Percentiles rank a stretch among this genome's conserved stretches.
phyloP scores from a whole-genome alignment of 441 rosid species.

The Populus hybrid region DNA sequence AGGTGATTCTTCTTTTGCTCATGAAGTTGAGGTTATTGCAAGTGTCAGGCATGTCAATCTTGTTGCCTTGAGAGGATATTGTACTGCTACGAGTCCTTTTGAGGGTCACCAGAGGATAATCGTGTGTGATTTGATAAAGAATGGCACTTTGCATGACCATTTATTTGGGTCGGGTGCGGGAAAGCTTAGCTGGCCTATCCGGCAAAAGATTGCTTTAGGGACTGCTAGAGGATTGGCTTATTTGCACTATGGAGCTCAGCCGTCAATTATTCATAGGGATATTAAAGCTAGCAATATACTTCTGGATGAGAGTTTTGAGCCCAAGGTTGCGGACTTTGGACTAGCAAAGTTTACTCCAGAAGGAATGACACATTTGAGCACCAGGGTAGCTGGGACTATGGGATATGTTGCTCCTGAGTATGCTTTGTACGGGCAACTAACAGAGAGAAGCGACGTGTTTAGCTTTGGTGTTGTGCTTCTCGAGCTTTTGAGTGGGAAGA shows the following conservation, averaged over 20 bases:
- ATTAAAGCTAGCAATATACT: conserved; percentile 91
- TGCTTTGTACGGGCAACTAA: conserved; percentile 80
- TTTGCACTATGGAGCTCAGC: conserved; percentile 83
- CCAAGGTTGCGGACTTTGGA: conserved; percentile 91
- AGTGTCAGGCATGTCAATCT: conserved; percentile 92
- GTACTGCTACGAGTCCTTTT: conserved; percentile 66
- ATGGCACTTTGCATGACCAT: conserved; percentile 87
- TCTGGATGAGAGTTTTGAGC: conserved; percentile 75
- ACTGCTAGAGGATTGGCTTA: conserved; percentile 90
- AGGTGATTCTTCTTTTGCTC: conserved; percentile 69
- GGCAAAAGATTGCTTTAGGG: conserved; percentile 84
- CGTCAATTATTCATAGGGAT: conserved; percentile 79
- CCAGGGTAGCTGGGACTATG: conserved; percentile 93
- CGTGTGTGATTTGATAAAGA: conserved; percentile 76
- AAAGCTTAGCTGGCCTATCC: conserved; percentile 75
- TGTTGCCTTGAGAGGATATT: conserved; percentile 83
- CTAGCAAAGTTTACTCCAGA: conserved; percentile 86
- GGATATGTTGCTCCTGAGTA: conserved; percentile 98
- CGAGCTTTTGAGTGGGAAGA: conserved; percentile 88
- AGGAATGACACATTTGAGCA: conserved; percentile 82
- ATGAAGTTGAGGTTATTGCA: conserved; percentile 92
- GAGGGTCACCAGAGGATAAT: conserved; percentile 99
- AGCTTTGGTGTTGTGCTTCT: conserved; percentile 95
- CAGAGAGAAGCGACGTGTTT: conserved; percentile 87
- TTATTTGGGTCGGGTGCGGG: conserved; percentile 46